These are phyloP conservation scores for Coemansia sp. DNA, from an alignment of 192 early-diverging fungal genomes.

Conservation along the genomic window DNA sequence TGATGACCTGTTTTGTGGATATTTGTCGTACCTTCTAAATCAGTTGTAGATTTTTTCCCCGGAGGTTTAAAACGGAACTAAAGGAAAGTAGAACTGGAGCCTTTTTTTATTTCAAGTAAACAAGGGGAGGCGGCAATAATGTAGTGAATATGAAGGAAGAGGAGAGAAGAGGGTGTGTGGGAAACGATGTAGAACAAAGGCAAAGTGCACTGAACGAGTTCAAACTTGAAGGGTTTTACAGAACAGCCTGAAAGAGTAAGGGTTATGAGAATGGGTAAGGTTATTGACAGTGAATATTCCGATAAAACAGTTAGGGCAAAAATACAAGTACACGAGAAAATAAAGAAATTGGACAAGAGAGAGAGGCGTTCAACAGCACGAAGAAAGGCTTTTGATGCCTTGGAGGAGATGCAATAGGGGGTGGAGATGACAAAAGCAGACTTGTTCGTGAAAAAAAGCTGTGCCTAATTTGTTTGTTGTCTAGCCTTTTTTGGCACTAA, in stretches of 20 bases:
- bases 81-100: too few relatives aligned
- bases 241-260: neutral
- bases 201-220: neutral
- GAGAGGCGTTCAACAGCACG: constrained; percentile 9
- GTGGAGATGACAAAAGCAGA: neutral
- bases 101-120: neutral
- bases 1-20: neutral
- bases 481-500: neutral
- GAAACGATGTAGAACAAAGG: neutral
- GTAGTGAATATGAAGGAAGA: neutral
- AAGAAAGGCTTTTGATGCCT: constrained; percentile 1
- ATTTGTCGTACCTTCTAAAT: neutral
- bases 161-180: neutral
- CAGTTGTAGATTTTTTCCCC: neutral
- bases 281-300: neutral
- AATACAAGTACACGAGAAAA: neutral
- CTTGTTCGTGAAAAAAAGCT: neutral
- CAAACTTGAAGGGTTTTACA: neutral
- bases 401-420: neutral
- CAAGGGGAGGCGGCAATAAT: neutral
- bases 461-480: neutral
- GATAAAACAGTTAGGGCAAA: neutral
- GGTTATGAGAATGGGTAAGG: neutral
- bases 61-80: neutral
- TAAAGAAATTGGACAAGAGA: neutral